Base-by-base conservation (phyloP, 768 basidiomycete genomes). In the Tricholoma terreum region DNA sequence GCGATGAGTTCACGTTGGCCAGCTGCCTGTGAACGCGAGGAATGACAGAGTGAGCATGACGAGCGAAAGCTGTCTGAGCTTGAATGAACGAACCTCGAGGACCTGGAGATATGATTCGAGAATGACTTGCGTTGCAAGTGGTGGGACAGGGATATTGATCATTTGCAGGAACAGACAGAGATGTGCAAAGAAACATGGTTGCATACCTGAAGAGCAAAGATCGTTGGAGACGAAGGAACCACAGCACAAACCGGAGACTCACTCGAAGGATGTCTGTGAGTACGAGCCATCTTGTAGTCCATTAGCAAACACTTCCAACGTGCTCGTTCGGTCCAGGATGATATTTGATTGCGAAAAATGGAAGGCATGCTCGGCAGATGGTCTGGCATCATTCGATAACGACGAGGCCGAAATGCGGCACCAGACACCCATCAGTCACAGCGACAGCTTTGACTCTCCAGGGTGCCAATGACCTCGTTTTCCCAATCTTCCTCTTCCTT, bases 121-220 rank as follows among this genome's bases (percentile, higher is more conserved):
- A 52, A 99, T 92, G 30, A 81, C 73, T 66, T 96, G 92, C 0
- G 84, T 87, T 0, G 91, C 84, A 10, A 84, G 70, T 2, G 87
- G 84, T 0, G 94, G 89, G 0, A 92, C 82, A 0, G 84, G 69
- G 34, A 88, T 73, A 50, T 89, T 87, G 35, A 97, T 89, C 73
- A 93, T 84, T 60, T 90, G 86, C 3, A 97, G 79, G 73, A 87
- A 93, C 24, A 98, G 84, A 61, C 92, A 92, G 21, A 98, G 75
- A 66, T 99, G 96, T 0, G 94, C 89, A 66, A 96, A 97, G 75
- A 98, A 99, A 85, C 78, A 92, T 81, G 0, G 82, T 78, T 0
- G 84, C 77, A 65, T 89, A 89, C 60, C 89, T 90, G 22, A n/a
- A n/a, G n/a, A n/a, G n/a, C n/a, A n/a, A n/a, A n/a, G n/a, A n/a